Conservation (phyloP, 228 moss, liverwort and hornwort genomes). For the Sphagnum magellanicum region DNA sequence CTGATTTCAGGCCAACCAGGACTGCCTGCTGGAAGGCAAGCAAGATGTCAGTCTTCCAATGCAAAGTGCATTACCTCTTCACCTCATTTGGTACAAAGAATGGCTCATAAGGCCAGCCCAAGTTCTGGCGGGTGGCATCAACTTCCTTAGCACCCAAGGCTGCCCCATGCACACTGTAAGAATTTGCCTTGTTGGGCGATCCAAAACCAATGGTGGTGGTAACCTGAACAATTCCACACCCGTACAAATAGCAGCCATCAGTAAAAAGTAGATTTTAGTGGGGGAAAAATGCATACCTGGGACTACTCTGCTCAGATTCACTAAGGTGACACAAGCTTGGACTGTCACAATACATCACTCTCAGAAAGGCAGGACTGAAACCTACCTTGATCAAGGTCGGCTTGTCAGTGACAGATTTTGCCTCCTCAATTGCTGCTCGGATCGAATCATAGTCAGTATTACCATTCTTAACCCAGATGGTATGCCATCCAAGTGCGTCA, state of each 20-base stretch:
- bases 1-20: too few species aligned
- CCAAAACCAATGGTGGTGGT: conserved; percentile 59
- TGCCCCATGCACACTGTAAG: conserved; percentile 43
- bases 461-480: conserved; percentile 53
- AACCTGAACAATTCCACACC: conserved; percentile 13
- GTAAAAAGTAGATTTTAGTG: too few species aligned
- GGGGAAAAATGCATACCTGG: too few species aligned
- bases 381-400: conserved; percentile 52
- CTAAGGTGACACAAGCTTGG: too few species aligned
- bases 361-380: not conserved
- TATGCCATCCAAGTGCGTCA: conserved; percentile 51
- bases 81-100: conserved; percentile 63
- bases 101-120: conserved; percentile 49
- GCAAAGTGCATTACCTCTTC: conserved; percentile 20
- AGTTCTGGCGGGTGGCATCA: conserved; percentile 46
- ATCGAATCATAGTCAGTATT: conserved; percentile 51
- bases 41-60: too few species aligned
- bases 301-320: too few species aligned
- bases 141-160: conserved; percentile 56
- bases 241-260: not conserved
- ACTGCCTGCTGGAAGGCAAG: too few species aligned
- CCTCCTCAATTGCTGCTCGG: conserved; percentile 57
- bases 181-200: conserved; percentile 61
- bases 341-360: not conserved
- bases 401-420: conserved; percentile 54